Percentiles rank a stretch among this genome's conserved stretches.
These are phyloP conservation scores for Micractinium conductrix DNA, from an alignment of 139 green algal species.

Conservation along the genomic window DNA sequence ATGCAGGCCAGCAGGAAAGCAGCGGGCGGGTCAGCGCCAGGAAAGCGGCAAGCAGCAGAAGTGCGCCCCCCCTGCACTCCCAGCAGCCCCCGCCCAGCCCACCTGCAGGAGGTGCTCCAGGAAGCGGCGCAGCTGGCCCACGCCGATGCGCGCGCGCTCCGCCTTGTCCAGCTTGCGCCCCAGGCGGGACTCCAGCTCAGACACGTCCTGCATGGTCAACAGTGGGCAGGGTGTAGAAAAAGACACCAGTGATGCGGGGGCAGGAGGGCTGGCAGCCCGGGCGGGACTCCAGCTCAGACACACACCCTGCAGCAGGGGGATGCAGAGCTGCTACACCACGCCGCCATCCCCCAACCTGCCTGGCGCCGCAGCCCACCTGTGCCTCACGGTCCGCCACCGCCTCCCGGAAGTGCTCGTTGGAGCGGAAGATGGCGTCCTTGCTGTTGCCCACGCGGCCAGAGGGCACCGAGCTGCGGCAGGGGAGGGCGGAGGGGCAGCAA, in stretches of 20 bases:
- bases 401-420: constrained; percentile 92
- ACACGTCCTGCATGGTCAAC: constrained; percentile 73
- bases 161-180: constrained; percentile 59
- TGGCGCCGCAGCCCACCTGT: constrained; percentile 16
- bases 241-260: neutral
- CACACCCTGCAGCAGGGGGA: too few species aligned
- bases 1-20: neutral
- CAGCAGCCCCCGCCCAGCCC: neutral
- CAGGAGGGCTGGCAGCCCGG: constrained; percentile 61
- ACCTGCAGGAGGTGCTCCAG: constrained; percentile 91
- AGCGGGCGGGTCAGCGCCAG: too few species aligned
- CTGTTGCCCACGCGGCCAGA: constrained; percentile 84
- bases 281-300: constrained; percentile 74
- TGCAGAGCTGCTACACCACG: too few species aligned
- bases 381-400: constrained; percentile 81
- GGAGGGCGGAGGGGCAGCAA: neutral
- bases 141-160: constrained; percentile 84
- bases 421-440: constrained; percentile 83
- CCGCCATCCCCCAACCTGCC: neutral
- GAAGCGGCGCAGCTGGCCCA: constrained; percentile 88
- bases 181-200: constrained; percentile 76
- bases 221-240: neutral
- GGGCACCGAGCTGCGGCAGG: constrained; percentile 82
- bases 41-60: neutral
- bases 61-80: neutral